These are phyloP conservation scores for Erodium trifolium DNA, from an alignment of 441 rosid species.

Conservation along the genomic window DNA sequence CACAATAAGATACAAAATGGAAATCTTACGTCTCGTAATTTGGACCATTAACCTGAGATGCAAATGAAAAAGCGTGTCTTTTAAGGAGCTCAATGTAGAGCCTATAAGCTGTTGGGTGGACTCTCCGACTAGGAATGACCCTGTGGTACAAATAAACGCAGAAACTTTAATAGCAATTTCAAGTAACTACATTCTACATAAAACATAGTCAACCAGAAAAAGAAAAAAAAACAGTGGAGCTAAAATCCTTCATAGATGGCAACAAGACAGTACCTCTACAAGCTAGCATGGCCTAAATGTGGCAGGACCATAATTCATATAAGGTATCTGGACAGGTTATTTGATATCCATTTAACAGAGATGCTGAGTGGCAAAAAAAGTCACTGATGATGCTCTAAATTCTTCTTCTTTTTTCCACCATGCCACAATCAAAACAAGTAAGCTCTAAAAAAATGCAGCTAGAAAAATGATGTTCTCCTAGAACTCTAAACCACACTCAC, in stretches of 20 bases:
- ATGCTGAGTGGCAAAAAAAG: neutral
- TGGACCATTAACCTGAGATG: slow-evolving; percentile 36
- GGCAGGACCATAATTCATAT: neutral
- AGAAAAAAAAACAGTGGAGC: neutral
- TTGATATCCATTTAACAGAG: neutral
- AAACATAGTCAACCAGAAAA: slow-evolving; percentile 1
- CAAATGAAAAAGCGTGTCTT: slow-evolving; percentile 40
- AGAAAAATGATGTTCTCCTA: neutral
- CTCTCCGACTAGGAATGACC: slow-evolving; percentile 40
- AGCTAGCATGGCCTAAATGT: neutral
- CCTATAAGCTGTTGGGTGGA: slow-evolving; percentile 51
- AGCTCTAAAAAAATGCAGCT: too few species aligned
- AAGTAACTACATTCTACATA: neutral
- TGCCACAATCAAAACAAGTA: neutral
- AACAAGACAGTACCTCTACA: neutral
- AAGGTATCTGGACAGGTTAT: neutral
- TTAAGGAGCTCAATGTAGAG: slow-evolving; percentile 59
- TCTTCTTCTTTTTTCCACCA: too few species aligned
- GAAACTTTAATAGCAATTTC: slow-evolving; percentile 5
- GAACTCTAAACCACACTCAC: neutral
- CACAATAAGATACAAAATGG: slow-evolving; percentile 7
- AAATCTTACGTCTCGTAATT: slow-evolving; percentile 44
- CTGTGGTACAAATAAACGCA: slow-evolving; percentile 26
- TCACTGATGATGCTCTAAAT: too few species aligned
- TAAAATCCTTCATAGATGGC: neutral